These are phyloP conservation scores for Clausena lansium DNA, from an alignment of 345 rosid genomes.

Conservation along the genomic window DNA sequence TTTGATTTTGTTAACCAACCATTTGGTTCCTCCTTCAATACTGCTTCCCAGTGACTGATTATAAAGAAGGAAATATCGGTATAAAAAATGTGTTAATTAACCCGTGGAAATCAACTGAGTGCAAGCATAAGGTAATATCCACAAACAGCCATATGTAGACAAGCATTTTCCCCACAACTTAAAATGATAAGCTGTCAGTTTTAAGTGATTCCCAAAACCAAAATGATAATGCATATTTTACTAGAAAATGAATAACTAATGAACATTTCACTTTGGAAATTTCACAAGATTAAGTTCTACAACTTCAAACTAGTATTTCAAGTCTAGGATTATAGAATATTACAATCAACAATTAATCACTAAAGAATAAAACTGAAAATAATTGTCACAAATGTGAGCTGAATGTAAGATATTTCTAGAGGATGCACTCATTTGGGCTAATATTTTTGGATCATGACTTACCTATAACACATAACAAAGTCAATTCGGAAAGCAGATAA, in stretches of 20 bases:
- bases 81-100: not conserved
- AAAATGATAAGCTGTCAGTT: not conserved
- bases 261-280: not conserved
- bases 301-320: not conserved
- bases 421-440: not conserved
- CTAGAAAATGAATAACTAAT: not conserved
- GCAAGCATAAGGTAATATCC: not conserved
- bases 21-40: conserved; percentile 88
- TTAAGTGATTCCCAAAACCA: not conserved
- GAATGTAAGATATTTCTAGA: not conserved
- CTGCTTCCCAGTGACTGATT: conserved; percentile 73
- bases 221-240: not conserved
- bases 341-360: not conserved
- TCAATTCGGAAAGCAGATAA: not conserved
- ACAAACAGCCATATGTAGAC: not conserved
- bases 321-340: not conserved
- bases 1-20: conserved; percentile 93
- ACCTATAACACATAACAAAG: not conserved
- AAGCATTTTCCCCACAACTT: not conserved
- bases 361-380: not conserved
- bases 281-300: not conserved
- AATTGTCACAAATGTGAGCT: not conserved
- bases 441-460: not conserved
- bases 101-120: not conserved
- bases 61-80: conserved; percentile 7